phyloP scores from a whole-genome alignment of 1,284 basidiomycete genomes.

The Trametes polyzona region DNA sequence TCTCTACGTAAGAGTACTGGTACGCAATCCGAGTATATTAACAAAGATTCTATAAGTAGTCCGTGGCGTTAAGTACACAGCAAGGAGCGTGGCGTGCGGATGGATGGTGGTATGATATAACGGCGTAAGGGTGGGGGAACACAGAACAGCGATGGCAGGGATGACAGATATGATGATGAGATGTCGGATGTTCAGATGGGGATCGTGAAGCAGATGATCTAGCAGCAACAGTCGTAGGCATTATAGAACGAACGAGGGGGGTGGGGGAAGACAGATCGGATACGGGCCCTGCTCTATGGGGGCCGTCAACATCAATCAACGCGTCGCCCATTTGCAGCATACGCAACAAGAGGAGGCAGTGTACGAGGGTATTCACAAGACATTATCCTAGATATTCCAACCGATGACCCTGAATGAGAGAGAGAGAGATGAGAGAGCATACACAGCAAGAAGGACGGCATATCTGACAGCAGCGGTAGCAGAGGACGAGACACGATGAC shows the following conservation, averaged over 20 bases:
- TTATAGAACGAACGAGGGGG: background rate
- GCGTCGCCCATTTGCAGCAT: background rate
- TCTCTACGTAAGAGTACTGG: too few species aligned
- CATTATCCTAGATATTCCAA: background rate
- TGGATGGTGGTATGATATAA: background rate
- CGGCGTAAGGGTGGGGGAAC: background rate
- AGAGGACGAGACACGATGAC: background rate
- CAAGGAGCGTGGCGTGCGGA: slow-evolving; percentile 4
- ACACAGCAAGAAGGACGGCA: slow-evolving; percentile 1
- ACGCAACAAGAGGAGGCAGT: background rate
- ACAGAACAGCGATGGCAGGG: background rate
- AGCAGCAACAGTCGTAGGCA: background rate
- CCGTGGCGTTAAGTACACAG: slow-evolving; percentile 1
- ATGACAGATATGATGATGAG: background rate
- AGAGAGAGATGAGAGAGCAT: background rate
- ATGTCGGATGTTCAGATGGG: too few species aligned
- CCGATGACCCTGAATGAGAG: background rate
- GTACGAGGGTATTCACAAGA: background rate
- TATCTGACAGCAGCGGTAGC: background rate
- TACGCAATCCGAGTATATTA: background rate
- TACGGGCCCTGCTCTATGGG: background rate
- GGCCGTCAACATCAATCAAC: too few species aligned
- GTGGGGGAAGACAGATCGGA: background rate
- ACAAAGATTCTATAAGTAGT: background rate
- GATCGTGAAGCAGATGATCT: background rate